Evolutionary conservation across 1,139 yeast species (phyloP).

Genomic region (Blastobotrys capitulatus): DNA sequence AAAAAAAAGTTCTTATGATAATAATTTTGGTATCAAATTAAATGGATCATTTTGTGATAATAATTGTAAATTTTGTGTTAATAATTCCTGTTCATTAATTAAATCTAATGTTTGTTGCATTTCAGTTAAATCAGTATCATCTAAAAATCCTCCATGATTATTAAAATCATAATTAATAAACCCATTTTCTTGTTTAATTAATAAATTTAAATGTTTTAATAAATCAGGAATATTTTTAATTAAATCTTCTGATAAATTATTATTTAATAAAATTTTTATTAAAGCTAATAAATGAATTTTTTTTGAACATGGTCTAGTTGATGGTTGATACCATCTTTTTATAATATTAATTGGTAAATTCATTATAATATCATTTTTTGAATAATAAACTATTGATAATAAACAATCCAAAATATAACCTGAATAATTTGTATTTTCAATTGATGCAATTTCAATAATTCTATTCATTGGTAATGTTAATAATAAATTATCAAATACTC

Average conservation of each 20-base stretch:
- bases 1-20: neutral
- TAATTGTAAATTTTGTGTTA: neutral
- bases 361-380: neutral
- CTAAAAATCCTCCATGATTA: neutral
- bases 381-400: slow-evolving; percentile 1
- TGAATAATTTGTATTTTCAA: too few relatives aligned
- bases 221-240: neutral
- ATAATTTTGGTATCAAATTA: neutral
- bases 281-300: slow-evolving; percentile 1
- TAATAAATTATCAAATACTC: neutral
- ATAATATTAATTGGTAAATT: neutral
- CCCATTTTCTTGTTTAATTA: neutral
- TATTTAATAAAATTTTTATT: neutral
- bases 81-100: neutral
- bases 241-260: neutral
- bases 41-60: neutral
- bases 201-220: neutral
- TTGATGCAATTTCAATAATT: neutral
- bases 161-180: neutral
- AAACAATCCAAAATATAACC: neutral
- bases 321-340: neutral
- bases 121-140: slow-evolving; percentile 5
- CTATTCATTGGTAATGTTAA: neutral
- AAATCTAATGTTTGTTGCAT: slow-evolving; percentile 5
- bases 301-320: slow-evolving; percentile 2